Percentiles rank a stretch among this genome's conserved stretches.
Conservation (phyloP, 805 yeast species). For the Ogataea nitratoaversa region DNA sequence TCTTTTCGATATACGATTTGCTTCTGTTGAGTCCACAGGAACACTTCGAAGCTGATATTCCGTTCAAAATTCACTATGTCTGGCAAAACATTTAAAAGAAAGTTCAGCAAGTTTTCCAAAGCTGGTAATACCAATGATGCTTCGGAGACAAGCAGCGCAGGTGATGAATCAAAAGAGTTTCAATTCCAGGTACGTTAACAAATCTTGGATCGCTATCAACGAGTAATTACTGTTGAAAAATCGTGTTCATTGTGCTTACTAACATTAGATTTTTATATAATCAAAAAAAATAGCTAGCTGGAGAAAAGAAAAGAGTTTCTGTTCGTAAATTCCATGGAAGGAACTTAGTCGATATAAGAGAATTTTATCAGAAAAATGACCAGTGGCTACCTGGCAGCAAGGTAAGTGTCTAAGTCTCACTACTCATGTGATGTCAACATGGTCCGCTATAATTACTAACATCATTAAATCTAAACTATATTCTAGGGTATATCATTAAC, state of each 20-base stretch:
- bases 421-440: too few species aligned
- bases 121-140: not conserved
- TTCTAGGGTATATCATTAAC: slow-evolving; percentile 54
- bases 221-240: too few species aligned
- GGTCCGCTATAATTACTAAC: slow-evolving; percentile 10
- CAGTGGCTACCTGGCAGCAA: slow-evolving; percentile 79
- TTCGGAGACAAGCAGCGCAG: not conserved
- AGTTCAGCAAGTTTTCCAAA: slow-evolving; percentile 4
- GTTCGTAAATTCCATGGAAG: slow-evolving; percentile 68
- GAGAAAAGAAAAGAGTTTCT: slow-evolving; percentile 62
- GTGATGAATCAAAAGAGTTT: slow-evolving; percentile 5
- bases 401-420: slow-evolving; percentile 30
- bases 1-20: too few species aligned
- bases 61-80: slow-evolving; percentile 1
- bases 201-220: too few species aligned
- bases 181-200: slow-evolving; percentile 21
- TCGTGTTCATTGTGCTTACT: too few species aligned
- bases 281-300: slow-evolving; percentile 20
- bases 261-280: slow-evolving; percentile 1
- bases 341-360: slow-evolving; percentile 77
- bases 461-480: not conserved
- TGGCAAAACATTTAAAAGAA: slow-evolving; percentile 5
- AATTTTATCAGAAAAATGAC: slow-evolving; percentile 59
- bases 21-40: too few species aligned
- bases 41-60: too few species aligned